Evolutionary conservation across 164 flowering plant species (phyloP), one percentile per base, ranked within the genome.

Genomic region (Protea cynaroides): DNA sequence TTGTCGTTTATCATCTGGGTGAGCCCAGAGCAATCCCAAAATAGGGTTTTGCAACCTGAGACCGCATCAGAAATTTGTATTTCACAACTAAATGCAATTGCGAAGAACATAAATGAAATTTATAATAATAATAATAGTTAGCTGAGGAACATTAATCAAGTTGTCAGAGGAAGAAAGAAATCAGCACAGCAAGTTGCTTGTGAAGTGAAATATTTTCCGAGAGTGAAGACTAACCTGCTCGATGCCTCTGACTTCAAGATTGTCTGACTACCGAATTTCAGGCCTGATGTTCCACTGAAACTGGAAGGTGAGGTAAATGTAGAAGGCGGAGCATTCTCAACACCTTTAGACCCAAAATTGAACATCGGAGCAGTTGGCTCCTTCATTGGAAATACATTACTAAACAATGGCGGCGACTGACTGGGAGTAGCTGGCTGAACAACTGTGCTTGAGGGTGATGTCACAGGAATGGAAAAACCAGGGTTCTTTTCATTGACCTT

Each of bases 211-310:
- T 10, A 22, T 29, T 22, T 24, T 17, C 37, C 19, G 29, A 40
- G 17, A 12, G 38, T 18, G 13, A 14, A 65, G 38, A 61, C 75
- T 63, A 13, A 83, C 84, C 83, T 80, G 79, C 68, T 78, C 54
- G 21, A 52, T 51, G 38, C 24, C 53, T 64, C 69, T 34, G 43
- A 25, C 21, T 65, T 75, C 6, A 65, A 13, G 22, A 58, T 56
- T 18, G 58, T 59, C 11, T 21, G 51, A 59, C 62, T 64, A 66
- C 64, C 69, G 63, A 55, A 61, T 37, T 63, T 68, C 10, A 23
- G 0, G 49, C 50, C 67, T 8, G 62, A 25, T 15, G 77, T 43
- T 61, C 67, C 74, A 72, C 52, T 68, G n/a, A 18, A 44, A 50
- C 46, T 65, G 34, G 66, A 23, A 0, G 65, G 21, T 19, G 81